phyloP scores from a whole-genome alignment of 352 stramenopile genomes.

The Globisporangium takayamanum region DNA sequence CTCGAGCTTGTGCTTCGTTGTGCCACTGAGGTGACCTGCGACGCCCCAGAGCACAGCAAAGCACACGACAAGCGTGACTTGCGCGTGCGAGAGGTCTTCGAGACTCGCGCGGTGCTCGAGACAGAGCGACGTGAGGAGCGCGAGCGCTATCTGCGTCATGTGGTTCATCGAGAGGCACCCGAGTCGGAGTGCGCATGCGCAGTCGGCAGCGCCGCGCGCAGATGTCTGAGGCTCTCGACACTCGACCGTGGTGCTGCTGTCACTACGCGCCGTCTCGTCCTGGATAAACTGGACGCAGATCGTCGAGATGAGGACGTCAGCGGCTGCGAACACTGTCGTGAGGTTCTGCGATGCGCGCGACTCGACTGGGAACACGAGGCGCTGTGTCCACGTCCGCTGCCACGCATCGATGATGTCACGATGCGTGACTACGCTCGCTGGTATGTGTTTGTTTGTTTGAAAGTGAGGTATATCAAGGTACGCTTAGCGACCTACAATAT shows the following conservation, averaged over 20 bases:
- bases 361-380: not conserved
- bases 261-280: constrained; percentile 11
- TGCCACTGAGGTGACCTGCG: constrained; percentile 31
- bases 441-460: too few relatives aligned
- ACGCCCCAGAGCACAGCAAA: constrained; percentile 55
- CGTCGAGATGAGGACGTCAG: constrained; percentile 22
- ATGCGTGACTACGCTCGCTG: constrained; percentile 1
- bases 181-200: constrained; percentile 11
- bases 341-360: constrained; percentile 10
- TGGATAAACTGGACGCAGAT: constrained; percentile 25
- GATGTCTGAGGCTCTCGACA: not conserved
- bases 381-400: constrained; percentile 1
- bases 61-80: constrained; percentile 26
- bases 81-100: constrained; percentile 19
- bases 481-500: too few relatives aligned
- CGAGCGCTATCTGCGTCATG: constrained; percentile 28
- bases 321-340: constrained; percentile 18
- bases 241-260: not conserved
- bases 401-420: constrained; percentile 3
- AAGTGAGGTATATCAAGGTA: too few relatives aligned
- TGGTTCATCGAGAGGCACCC: constrained; percentile 39
- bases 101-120: constrained; percentile 31
- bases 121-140: constrained; percentile 25
- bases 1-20: constrained; percentile 40
- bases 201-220: not conserved